Base-by-base conservation (phyloP, 2,329 filamentous ascomycete genomes). In the Fusarium longipes region DNA sequence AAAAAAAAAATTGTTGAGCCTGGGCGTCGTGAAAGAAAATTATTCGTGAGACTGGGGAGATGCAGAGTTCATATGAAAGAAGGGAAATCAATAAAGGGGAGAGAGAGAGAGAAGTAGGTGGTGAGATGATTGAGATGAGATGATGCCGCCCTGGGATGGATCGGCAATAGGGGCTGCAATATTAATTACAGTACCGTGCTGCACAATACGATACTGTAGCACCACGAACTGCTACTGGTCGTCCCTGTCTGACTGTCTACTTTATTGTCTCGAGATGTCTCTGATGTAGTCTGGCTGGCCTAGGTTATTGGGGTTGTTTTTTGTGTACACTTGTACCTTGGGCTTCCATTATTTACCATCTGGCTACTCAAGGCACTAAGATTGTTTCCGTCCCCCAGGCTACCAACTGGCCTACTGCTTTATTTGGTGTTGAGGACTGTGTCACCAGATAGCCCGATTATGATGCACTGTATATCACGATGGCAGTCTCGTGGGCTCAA, bases 131-230 rank as follows among this genome's bases (percentile, higher is more conserved):
- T 52, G 38, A 49, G 53, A 58, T 52, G 29, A 49, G 59, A 54
- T 69, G 65, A 68, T 65, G 61, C 51, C 65, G 65, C 61, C 56
- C 65, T 63, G 35, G 29, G 50, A 66, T 48, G 15, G 63, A 66
- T 66, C 67, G 44, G 47, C 63, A 32, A 52, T 18, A 18, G 11
- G 29, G 40, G 45, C 49, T 66, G 33, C 56, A 36, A 51, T 48
- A 68, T 51, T 44, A 45, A 56, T 44, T 54, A 62, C 30, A 33
- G 38, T 38, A 38, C 18, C 18, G 9, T n/a, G 9, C 38, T 25
- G 15, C n/a, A 25, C 22, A 25, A 11, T 25, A 42, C 6, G n/a
- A 17, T 29, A 38, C 48, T 45, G 48, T 57, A 35, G 47, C 55
- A 52, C 68, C 59, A 62, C 57, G 44, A 66, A 52, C 50, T 49